phyloP scores from a whole-genome alignment of 768 basidiomycete genomes.

The Amyloporia xantha region DNA sequence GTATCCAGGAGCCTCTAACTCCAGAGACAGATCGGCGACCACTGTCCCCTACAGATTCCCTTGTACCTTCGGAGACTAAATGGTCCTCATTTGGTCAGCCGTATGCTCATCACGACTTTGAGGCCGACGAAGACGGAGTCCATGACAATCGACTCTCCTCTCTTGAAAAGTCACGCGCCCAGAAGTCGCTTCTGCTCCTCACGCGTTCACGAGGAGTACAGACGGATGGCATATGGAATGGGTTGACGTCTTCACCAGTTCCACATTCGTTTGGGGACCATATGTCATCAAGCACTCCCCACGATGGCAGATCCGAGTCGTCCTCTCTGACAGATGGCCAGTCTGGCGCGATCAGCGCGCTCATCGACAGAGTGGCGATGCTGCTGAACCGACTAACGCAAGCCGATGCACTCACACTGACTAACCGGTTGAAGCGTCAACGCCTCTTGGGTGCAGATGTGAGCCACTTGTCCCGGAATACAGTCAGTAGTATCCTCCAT shows the following conservation, averaged over 20 bases:
- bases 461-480: conserved; percentile 77
- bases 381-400: conserved; percentile 60
- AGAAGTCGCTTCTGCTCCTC: conserved; percentile 44
- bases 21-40: conserved; percentile 38
- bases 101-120: conserved; percentile 26
- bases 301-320: conserved; percentile 66
- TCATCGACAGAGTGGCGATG: conserved; percentile 57
- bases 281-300: conserved; percentile 36
- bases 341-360: conserved; percentile 38
- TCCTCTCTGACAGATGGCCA: conserved; percentile 61
- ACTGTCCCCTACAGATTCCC: conserved; percentile 35
- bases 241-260: conserved; percentile 15
- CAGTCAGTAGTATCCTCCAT: conserved; percentile 63
- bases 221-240: conserved; percentile 16
- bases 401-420: conserved; percentile 83
- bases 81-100: conserved; percentile 21
- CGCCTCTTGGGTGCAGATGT: conserved; percentile 82
- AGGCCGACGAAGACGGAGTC: conserved; percentile 41
- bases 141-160: conserved; percentile 19
- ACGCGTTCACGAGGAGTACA: conserved; percentile 40
- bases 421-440: conserved; percentile 86
- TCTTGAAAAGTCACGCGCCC: conserved; percentile 31
- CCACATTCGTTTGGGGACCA: conserved; percentile 28
- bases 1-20: conserved; percentile 38
- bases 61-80: conserved; percentile 21